Conservation (phyloP, 148 eudicot species). For the Chenopodium suecicum region DNA sequence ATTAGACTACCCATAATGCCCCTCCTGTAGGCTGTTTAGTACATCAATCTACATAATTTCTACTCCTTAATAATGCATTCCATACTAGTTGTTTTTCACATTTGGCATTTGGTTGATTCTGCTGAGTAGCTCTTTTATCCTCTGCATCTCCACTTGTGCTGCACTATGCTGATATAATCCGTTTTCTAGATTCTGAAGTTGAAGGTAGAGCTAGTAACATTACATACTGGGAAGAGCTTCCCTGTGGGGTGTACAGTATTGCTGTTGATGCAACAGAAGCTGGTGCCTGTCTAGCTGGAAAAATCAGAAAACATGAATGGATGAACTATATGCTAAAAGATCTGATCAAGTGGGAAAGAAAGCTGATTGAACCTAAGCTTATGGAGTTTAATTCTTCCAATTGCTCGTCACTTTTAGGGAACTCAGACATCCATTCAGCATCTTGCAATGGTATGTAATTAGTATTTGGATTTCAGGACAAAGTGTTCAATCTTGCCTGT, state of each 20-base stretch:
- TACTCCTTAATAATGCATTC: not conserved
- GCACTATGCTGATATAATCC: not conserved
- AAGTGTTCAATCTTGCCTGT: not conserved
- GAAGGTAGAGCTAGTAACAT: slow-evolving; percentile 38
- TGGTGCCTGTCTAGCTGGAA: slow-evolving; percentile 48
- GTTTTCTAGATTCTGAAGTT: slow-evolving; percentile 46
- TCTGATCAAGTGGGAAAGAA: slow-evolving; percentile 80
- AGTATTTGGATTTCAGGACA: not conserved
- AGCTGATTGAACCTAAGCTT: slow-evolving; percentile 52
- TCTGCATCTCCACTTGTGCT: not conserved
- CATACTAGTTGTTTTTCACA: not conserved
- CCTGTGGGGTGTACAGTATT: slow-evolving; percentile 84
- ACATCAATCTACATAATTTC: not conserved
- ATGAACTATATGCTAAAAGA: slow-evolving; percentile 45
- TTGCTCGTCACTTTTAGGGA: slow-evolving; percentile 11
- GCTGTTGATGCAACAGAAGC: slow-evolving; percentile 34
- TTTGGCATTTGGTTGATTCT: not conserved
- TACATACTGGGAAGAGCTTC: slow-evolving; percentile 91
- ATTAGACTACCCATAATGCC: too few relatives aligned
- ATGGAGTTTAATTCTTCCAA: slow-evolving; percentile 31
- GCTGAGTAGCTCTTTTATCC: not conserved
- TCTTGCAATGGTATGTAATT: slow-evolving; percentile 25
- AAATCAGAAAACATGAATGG: slow-evolving; percentile 77
- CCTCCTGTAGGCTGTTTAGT: too few relatives aligned
- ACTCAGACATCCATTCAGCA: slow-evolving; percentile 26